These are phyloP conservation scores for Knoxia roxburghii DNA, from an alignment of 257 asterid species.

Conservation along the genomic window DNA sequence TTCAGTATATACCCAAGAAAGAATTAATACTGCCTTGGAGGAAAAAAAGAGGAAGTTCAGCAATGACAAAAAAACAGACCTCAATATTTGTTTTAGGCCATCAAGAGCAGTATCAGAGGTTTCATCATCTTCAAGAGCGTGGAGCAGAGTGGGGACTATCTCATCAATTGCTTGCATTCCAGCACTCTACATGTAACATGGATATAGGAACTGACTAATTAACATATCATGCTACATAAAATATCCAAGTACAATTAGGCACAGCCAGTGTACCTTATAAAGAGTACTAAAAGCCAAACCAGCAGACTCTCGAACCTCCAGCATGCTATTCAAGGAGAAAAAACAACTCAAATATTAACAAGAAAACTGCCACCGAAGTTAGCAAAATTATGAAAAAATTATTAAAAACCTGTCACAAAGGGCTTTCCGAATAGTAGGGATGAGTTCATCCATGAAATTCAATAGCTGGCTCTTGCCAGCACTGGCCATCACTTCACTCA, in stretches of 20 bases:
- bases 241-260: background rate
- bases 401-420: conserved; percentile 86
- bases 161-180: conserved; percentile 99
- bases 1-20: conserved; percentile 4
- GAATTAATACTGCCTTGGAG: background rate
- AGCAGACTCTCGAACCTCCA: conserved; percentile 96
- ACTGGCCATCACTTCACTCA: conserved; percentile 96
- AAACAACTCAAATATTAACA: conserved; percentile 4
- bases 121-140: conserved; percentile 85
- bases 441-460: conserved; percentile 82
- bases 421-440: conserved; percentile 90
- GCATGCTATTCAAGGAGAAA: conserved; percentile 38
- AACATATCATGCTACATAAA: background rate
- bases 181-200: conserved; percentile 59
- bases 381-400: conserved; percentile 17
- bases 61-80: conserved; percentile 30
- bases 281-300: conserved; percentile 95
- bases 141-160: conserved; percentile 94
- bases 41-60: background rate
- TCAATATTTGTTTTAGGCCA: conserved; percentile 93
- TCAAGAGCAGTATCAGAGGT: conserved; percentile 96
- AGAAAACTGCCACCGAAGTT: background rate
- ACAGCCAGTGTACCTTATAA: conserved; percentile 59
- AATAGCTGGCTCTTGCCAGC: conserved; percentile 94
- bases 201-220: background rate